These are phyloP conservation scores for Penicillium antarcticum DNA, from an alignment of 495 filamentous ascomycete genomes.

Conservation along the genomic window DNA sequence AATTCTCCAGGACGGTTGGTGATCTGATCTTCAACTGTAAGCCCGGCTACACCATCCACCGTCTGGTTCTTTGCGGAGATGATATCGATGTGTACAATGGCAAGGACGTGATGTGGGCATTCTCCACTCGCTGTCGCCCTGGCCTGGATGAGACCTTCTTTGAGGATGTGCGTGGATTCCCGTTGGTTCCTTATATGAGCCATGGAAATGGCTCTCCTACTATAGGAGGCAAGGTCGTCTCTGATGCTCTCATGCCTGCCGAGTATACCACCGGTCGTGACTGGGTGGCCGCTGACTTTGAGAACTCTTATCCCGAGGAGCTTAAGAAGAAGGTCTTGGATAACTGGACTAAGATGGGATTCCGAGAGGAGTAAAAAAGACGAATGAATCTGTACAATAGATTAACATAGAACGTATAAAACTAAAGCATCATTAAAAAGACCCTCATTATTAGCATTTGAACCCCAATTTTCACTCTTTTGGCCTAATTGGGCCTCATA, in stretches of 20 bases:
- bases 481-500: no score
- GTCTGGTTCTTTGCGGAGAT: constrained; percentile 34
- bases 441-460: no score
- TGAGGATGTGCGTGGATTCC: constrained; percentile 37
- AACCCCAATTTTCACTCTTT: no score
- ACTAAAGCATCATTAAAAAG: no score
- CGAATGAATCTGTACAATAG: constrained; percentile 9
- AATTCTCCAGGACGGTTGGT: constrained; percentile 29
- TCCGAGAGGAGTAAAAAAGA: constrained; percentile 16
- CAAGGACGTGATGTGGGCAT: constrained; percentile 43
- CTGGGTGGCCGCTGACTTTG: constrained; percentile 34
- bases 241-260: constrained; percentile 32
- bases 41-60: constrained; percentile 36
- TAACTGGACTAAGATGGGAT: constrained; percentile 35
- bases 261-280: constrained; percentile 33
- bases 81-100: constrained; percentile 38
- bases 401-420: neutral
- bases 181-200: constrained; percentile 38
- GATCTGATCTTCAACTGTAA: constrained; percentile 37
- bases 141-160: constrained; percentile 34
- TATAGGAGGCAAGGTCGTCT: constrained; percentile 38
- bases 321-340: constrained; percentile 29
- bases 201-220: constrained; percentile 25
- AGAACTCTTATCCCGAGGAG: constrained; percentile 32
- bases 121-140: constrained; percentile 38